Percentiles rank a stretch among this genome's conserved stretches.
These are phyloP conservation scores for Kwoniella europaea DNA, from an alignment of 768 basidiomycete genomes.

Conservation along the genomic window DNA sequence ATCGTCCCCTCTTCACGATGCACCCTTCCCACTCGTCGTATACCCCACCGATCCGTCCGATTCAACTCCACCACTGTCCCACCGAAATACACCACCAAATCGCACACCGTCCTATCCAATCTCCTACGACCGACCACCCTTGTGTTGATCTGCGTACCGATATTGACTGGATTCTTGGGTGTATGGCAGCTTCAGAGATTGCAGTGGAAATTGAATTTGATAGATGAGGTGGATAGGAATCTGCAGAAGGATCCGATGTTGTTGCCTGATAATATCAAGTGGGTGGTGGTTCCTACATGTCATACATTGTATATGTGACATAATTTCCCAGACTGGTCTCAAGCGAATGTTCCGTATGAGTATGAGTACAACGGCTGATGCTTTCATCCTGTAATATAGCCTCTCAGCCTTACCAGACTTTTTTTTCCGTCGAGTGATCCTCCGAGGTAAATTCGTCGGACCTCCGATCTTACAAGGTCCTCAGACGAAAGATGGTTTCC, in stretches of 20 bases:
- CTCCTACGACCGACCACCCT: conserved; percentile 50
- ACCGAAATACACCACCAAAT: conserved; percentile 9
- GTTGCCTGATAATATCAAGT: conserved; percentile 88
- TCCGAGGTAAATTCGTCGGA: conserved; percentile 80
- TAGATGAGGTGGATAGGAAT: conserved; percentile 92
- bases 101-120: conserved; percentile 17
- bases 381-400: too few relatives aligned
- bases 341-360: too few relatives aligned
- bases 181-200: conserved; percentile 91
- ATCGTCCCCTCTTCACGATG: background rate
- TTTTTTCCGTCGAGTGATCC: conserved; percentile 78
- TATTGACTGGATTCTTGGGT: conserved; percentile 89
- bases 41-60: conserved; percentile 1
- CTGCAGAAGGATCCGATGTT: conserved; percentile 75
- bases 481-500: conserved; percentile 81
- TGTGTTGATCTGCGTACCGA: conserved; percentile 79
- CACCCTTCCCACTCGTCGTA: background rate
- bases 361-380: too few relatives aligned
- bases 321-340: too few relatives aligned
- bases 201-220: conserved; percentile 91
- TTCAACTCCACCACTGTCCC: background rate
- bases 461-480: conserved; percentile 81
- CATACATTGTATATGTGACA: background rate
- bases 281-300: conserved; percentile 49
- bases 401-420: conserved; percentile 83